Base-by-base conservation (phyloP, 2,329 filamentous ascomycete genomes). In the Fusarium sp. region DNA sequence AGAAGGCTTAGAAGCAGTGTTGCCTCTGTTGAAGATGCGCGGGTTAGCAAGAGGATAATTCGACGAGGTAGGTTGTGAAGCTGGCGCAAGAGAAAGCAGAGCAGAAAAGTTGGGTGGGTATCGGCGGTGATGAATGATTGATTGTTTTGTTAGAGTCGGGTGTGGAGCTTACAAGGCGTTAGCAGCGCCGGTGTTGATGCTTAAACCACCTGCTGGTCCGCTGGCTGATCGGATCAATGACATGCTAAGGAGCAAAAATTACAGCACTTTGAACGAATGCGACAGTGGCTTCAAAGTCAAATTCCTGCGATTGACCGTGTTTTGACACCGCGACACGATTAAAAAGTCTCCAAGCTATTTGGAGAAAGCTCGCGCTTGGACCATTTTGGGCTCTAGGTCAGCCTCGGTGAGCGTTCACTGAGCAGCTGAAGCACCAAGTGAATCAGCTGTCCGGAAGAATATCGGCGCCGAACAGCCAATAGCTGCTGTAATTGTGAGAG, bases 161-260 rank as follows among this genome's bases (percentile, higher is more conserved):
- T 53, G 68, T 71, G 68, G 68, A 71, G 71, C 78, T 80, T 76
- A 81, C 80, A 78, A 70, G 57, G 78, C 66, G 84, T 89, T 90
- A 68, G 88, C 88, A 61, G 86, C 82, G 69, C 84, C 85, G 20
- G 88, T 89, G 79, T 90, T 90, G 80, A 90, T 90, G 75, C 85
- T 88, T 69, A 90, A 83, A 75, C 86, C 87, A 74, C 86, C 87
- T 69, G 83, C 86, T 66, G 87, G 87, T 74, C 86, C 87, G 78
- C 87, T 89, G 62, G 85, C 85, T 72, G 87, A 89, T 77, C 87
- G 84, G 62, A 82, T 83, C 76, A 86, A 79, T 76, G 84, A 83
- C 84, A 86, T 86, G 58, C 68, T 74, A 67, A 63, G 59, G 69
- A 50, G 48, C 60, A 55, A 48, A 65, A 55, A 53, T 28, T 57